A percentile compares a stretch with the other conserved stretches of the same genome.
Conservation (phyloP, 2,329 filamentous ascomycete genomes). For the Alternaria sp. region DNA sequence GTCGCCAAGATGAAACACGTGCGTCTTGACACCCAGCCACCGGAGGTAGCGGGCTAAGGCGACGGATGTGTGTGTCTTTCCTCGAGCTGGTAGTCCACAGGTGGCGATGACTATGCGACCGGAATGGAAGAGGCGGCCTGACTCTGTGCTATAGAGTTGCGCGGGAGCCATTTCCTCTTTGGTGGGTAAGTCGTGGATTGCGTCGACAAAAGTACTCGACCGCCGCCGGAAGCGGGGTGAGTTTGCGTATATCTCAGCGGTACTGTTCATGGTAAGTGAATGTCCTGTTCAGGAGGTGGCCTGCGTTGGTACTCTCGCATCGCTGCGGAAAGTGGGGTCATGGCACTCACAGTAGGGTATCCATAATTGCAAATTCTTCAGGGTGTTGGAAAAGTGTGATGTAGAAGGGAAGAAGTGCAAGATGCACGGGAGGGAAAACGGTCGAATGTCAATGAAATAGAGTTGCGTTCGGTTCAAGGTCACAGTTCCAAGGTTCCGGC, state of each 20-base stretch:
- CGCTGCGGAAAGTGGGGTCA: constrained; percentile 23
- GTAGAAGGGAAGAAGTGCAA: constrained; percentile 10
- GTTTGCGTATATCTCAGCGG: constrained; percentile 89
- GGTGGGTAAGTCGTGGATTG: constrained; percentile 90
- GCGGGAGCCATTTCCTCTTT: constrained; percentile 87
- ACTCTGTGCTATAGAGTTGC: constrained; percentile 98
- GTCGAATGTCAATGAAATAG: constrained; percentile 8
- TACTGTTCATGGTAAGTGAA: constrained; percentile 60
- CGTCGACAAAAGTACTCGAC: constrained; percentile 96
- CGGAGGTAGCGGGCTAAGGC: constrained; percentile 92
- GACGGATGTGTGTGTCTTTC: constrained; percentile 98
- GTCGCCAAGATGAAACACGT: constrained; percentile 96
- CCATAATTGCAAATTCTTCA: constrained; percentile 54
- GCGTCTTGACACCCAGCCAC: constrained; percentile 97
- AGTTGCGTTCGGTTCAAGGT: constrained; percentile 24
- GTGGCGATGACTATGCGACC: constrained; percentile 97
- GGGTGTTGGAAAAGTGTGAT: constrained; percentile 5
- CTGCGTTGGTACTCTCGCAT: constrained; percentile 11
- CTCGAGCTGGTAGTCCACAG: constrained; percentile 90
- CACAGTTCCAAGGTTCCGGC: constrained; percentile 19
- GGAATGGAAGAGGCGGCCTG: constrained; percentile 93
- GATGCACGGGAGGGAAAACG: constrained; percentile 6
- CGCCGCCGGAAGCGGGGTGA: constrained; percentile 88
- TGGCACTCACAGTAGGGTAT: constrained; percentile 65
- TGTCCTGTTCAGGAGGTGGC: background rate